Evolutionary conservation across 2,329 filamentous ascomycete species (phyloP).

Genomic region (Curvularia spicifera): DNA sequence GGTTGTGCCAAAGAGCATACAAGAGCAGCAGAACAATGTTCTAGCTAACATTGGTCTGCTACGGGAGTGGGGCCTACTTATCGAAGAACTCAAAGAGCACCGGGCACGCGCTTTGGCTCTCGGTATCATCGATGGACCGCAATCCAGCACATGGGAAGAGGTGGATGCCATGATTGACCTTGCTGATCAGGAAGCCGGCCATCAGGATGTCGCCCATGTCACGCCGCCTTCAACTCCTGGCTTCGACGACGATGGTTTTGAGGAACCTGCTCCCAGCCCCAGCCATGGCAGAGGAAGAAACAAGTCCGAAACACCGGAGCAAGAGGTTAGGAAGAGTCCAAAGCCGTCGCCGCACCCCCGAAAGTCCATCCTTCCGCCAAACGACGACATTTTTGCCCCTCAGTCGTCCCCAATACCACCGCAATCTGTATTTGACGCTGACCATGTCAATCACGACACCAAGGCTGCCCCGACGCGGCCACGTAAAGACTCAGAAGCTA

Average conservation of each 20-base stretch:
- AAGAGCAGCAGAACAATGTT: slow-evolving; percentile 81
- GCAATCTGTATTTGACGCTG: slow-evolving; percentile 32
- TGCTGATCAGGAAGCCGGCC: slow-evolving; percentile 71
- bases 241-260: slow-evolving; percentile 65
- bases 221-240: slow-evolving; percentile 63
- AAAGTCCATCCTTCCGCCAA: slow-evolving; percentile 47
- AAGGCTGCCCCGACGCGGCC: slow-evolving; percentile 51
- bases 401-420: slow-evolving; percentile 41
- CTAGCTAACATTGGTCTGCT: slow-evolving; percentile 85
- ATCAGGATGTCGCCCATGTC: slow-evolving; percentile 60
- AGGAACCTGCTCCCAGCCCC: slow-evolving; percentile 56
- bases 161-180: slow-evolving; percentile 86
- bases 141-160: slow-evolving; percentile 73
- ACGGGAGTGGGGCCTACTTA: slow-evolving; percentile 77
- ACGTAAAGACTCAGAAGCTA: slow-evolving; percentile 63
- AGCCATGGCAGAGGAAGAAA: slow-evolving; percentile 38
- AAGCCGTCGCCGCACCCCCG: slow-evolving; percentile 33
- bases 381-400: slow-evolving; percentile 46
- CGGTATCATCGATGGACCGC: slow-evolving; percentile 66
- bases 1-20: slow-evolving; percentile 80
- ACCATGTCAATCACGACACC: slow-evolving; percentile 33
- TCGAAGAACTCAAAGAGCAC: slow-evolving; percentile 82
- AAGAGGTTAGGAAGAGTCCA: slow-evolving; percentile 32
- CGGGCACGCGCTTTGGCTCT: slow-evolving; percentile 73
- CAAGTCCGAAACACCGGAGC: slow-evolving; percentile 41